Conservation (phyloP, 2,329 filamentous ascomycete genomes). For the Colletotrichum spinosum region DNA sequence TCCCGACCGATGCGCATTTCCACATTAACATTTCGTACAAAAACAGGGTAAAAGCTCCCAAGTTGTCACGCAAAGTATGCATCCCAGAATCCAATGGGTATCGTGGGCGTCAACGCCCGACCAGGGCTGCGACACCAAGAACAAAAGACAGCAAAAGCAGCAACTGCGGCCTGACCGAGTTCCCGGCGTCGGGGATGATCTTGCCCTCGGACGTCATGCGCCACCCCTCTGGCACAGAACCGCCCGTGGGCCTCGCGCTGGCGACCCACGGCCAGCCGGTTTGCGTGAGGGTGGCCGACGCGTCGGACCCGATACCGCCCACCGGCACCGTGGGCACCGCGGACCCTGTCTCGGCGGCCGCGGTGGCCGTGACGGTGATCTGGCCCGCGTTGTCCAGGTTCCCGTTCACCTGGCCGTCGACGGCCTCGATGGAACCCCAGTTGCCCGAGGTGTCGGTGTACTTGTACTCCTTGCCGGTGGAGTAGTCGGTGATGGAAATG, state of each 20-base stretch:
- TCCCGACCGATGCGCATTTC: conserved; percentile 2
- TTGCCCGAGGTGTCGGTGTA: conserved; percentile 83
- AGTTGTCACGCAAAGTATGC: no score
- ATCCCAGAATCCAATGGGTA: neutral
- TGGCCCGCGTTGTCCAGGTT: conserved; percentile 68
- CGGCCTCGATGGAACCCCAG: conserved; percentile 84
- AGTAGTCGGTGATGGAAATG: conserved; percentile 88
- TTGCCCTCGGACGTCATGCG: conserved; percentile 82
- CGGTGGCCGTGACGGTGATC: conserved; percentile 64
- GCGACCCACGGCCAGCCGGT: conserved; percentile 78
- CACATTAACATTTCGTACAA: conserved; percentile 9
- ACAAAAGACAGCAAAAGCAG: conserved; percentile 43
- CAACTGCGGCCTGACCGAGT: conserved; percentile 44
- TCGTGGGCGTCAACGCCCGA: conserved; percentile 25
- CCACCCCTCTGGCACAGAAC: conserved; percentile 81
- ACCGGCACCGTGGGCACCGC: conserved; percentile 76
- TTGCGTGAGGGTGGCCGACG: conserved; percentile 63
- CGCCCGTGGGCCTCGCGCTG: conserved; percentile 62
- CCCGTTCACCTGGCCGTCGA: conserved; percentile 81
- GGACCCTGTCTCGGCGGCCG: conserved; percentile 72
- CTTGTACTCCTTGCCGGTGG: conserved; percentile 85
- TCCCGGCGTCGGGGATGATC: conserved; percentile 78
- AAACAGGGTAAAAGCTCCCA: neutral
- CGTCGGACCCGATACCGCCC: conserved; percentile 72
- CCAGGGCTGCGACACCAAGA: conserved; percentile 37